A percentile compares a stretch with the other conserved stretches of the same genome.
Conservation (phyloP, 2,329 filamentous ascomycete species). For the Fusarium brevicatenulatum region DNA sequence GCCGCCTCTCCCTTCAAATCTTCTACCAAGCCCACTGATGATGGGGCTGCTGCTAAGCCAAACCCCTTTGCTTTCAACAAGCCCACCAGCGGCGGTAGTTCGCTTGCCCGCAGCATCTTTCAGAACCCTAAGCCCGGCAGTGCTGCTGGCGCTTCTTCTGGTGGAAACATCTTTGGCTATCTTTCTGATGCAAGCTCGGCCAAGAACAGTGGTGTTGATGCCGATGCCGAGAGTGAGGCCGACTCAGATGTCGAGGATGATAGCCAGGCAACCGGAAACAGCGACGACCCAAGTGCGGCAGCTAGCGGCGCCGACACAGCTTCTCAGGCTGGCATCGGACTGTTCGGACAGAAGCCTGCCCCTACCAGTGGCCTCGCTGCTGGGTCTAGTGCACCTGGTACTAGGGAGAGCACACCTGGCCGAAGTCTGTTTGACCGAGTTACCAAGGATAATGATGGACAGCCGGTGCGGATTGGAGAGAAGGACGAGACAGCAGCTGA, state of each 20-base stretch:
- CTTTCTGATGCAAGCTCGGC: slow-evolving; percentile 66
- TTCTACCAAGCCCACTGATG: slow-evolving; percentile 41
- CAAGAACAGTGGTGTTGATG: slow-evolving; percentile 63
- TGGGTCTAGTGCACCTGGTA: slow-evolving; percentile 53
- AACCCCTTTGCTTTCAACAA: slow-evolving; percentile 50
- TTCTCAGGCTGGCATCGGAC: slow-evolving; percentile 42
- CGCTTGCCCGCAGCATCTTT: slow-evolving; percentile 56
- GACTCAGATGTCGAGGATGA: slow-evolving; percentile 55
- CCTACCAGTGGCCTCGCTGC: slow-evolving; percentile 39
- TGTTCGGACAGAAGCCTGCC: slow-evolving; percentile 48
- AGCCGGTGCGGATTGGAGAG: slow-evolving; percentile 56
- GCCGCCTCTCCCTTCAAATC: slow-evolving; percentile 48
- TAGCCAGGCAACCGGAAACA: slow-evolving; percentile 55
- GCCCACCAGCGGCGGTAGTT: slow-evolving; percentile 47
- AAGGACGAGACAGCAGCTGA: slow-evolving; percentile 40
- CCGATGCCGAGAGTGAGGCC: slow-evolving; percentile 58
- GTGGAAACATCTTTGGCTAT: slow-evolving; percentile 68
- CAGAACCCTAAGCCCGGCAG: slow-evolving; percentile 51
- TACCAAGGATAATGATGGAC: slow-evolving; percentile 60
- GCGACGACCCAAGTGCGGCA: slow-evolving; percentile 56
- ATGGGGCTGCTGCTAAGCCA: slow-evolving; percentile 45
- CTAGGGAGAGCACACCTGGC: slow-evolving; percentile 57
- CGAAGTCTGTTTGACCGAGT: slow-evolving; percentile 67
- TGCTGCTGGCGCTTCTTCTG: slow-evolving; percentile 36
- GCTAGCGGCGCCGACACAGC: slow-evolving; percentile 56